Evolutionary conservation across 2,329 filamentous ascomycete genomes (phyloP).

Genomic region (Drechslerella stenobrocha): DNA sequence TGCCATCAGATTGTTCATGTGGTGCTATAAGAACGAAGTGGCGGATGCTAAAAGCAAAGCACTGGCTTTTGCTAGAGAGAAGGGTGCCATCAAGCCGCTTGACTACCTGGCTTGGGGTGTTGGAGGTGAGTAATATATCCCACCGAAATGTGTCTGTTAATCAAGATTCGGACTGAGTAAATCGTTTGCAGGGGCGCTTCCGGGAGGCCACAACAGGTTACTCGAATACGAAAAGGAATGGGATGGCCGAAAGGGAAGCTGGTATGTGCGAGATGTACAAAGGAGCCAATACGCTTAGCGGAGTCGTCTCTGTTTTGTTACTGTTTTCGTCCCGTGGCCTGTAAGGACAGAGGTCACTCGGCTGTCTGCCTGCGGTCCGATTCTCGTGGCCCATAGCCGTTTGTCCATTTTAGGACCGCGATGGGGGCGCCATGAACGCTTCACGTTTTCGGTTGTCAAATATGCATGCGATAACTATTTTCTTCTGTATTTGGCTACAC

Average conservation of each 20-base stretch:
- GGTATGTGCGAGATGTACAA: conserved; percentile 38
- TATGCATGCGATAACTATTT: no score
- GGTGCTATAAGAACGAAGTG: conserved; percentile 43
- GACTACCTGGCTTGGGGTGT: conserved; percentile 46
- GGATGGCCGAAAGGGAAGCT: conserved; percentile 43
- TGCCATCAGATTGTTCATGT: conserved; percentile 41
- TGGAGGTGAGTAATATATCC: conserved; percentile 21
- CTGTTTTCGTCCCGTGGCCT: not conserved
- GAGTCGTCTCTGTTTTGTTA: not conserved
- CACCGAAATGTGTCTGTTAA: no score
- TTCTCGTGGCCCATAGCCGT: no score
- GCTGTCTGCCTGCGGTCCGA: no score
- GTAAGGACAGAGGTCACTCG: not conserved
- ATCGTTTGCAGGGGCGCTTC: conserved; percentile 23
- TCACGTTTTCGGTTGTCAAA: no score
- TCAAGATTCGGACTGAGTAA: conserved; percentile 13
- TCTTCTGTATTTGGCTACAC: no score
- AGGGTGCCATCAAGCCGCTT: conserved; percentile 37
- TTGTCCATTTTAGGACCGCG: no score
- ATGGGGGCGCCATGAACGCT: no score
- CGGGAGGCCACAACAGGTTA: conserved; percentile 36
- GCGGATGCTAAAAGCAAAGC: conserved; percentile 44
- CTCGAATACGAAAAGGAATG: conserved; percentile 41
- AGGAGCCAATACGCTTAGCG: conserved; percentile 26
- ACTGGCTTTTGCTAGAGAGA: conserved; percentile 34